Conservation (phyloP, 1,139 yeast species). For the Suhomyces wounanorum region DNA sequence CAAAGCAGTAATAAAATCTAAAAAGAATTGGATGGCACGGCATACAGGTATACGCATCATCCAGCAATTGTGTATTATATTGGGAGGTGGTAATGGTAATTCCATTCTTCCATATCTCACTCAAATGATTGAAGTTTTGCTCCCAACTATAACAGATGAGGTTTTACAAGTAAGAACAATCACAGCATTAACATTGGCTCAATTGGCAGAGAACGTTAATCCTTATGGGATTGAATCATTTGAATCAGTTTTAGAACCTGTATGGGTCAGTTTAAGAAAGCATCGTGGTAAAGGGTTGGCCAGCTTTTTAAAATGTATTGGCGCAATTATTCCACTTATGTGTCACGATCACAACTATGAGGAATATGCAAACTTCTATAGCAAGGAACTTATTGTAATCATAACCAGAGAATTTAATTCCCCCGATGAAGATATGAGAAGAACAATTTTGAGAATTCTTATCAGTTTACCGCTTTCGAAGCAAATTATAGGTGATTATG, state of each 20-base stretch:
- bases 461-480: conserved; percentile 35
- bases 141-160: conserved; percentile 68
- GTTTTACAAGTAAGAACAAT: conserved; percentile 65
- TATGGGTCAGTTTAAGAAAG: conserved; percentile 77
- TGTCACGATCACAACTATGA: conserved; percentile 51
- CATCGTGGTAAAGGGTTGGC: conserved; percentile 82
- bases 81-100: conserved; percentile 65
- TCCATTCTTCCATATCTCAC: conserved; percentile 69
- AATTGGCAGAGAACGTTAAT: conserved; percentile 79
- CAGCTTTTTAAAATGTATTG: conserved; percentile 75
- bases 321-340: conserved; percentile 84
- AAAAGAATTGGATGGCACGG: conserved; percentile 81
- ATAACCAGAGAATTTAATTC: conserved; percentile 73
- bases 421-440: conserved; percentile 89
- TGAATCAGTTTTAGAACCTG: conserved; percentile 66
- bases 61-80: conserved; percentile 69
- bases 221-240: conserved; percentile 94
- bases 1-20: conserved; percentile 77
- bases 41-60: conserved; percentile 83
- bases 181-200: conserved; percentile 71
- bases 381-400: conserved; percentile 69
- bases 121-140: conserved; percentile 62
- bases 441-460: conserved; percentile 57
- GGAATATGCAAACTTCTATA: conserved; percentile 78
- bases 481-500: conserved; percentile 31